phyloP scores from a whole-genome alignment of 2,329 filamentous ascomycete species.

The Aureobasidium vineae region DNA sequence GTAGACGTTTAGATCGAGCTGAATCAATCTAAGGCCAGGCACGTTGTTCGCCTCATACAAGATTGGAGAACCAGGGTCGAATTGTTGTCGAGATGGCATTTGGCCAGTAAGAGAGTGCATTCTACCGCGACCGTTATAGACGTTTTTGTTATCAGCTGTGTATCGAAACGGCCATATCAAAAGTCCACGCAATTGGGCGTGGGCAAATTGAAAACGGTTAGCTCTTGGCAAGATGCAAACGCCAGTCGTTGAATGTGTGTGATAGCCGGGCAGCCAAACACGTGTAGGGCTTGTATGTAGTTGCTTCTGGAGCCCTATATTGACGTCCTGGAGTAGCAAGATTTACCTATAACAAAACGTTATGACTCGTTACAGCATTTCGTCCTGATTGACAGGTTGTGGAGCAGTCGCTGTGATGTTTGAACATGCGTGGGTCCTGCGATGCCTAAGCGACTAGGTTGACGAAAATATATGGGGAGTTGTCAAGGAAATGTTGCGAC shows the following conservation, averaged over 20 bases:
- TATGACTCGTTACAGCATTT: neutral
- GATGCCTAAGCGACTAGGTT: too few relatives aligned
- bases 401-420: neutral
- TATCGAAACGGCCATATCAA: constrained; percentile 25
- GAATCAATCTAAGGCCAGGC: neutral
- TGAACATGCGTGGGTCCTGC: neutral
- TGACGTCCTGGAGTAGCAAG: constrained; percentile 1
- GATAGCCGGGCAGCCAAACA: constrained; percentile 12
- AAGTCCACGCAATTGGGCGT: constrained; percentile 7
- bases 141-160: constrained; percentile 13
- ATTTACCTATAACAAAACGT: constrained; percentile 18
- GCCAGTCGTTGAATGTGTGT: neutral
- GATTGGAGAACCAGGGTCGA: constrained; percentile 16
- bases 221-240: constrained; percentile 5
- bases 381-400: neutral
- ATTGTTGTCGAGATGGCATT: neutral
- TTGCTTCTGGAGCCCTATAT: neutral
- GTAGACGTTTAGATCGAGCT: constrained; percentile 15
- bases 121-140: neutral
- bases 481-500: neutral
- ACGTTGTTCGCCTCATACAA: constrained; percentile 17
- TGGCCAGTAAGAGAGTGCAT: neutral
- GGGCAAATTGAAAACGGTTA: constrained; percentile 4
- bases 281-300: constrained; percentile 10
- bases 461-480: neutral